Percentiles rank a stretch among this genome's conserved stretches.
These are phyloP conservation scores for Gnaphalium uliginosum DNA, from an alignment of 129 eudicot species.

Conservation along the genomic window DNA sequence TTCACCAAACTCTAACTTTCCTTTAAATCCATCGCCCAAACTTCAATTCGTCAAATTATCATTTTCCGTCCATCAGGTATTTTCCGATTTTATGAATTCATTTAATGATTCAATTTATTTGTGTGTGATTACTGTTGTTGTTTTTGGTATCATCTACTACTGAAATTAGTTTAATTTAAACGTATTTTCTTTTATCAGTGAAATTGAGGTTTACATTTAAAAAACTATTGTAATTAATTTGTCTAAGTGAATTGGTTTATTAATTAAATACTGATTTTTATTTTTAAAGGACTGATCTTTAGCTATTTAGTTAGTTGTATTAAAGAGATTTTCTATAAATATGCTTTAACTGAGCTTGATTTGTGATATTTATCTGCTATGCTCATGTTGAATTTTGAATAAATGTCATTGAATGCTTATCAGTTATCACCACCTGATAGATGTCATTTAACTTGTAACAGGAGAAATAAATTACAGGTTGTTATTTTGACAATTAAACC, in stretches of 20 bases:
- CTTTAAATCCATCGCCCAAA: conserved; percentile 9
- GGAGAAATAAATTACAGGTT: conserved; percentile 26
- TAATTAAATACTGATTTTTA: not conserved
- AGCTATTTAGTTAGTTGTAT: not conserved
- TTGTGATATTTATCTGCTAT: not conserved
- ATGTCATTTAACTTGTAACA: conserved; percentile 27
- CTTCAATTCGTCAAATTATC: not conserved
- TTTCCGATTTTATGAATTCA: not conserved
- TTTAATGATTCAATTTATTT: not conserved
- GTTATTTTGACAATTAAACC: not conserved
- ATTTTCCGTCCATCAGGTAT: not conserved
- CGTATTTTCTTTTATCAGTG: not conserved
- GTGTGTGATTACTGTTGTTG: conserved; percentile 4
- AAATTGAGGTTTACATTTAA: too few species aligned
- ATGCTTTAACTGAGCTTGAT: not conserved
- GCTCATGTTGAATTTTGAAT: not conserved
- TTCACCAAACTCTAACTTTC: conserved; percentile 29
- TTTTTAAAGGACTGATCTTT: not conserved
- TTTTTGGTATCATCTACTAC: not conserved
- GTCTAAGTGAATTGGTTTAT: too few species aligned
- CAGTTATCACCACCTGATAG: not conserved
- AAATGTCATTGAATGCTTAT: conserved; percentile 11
- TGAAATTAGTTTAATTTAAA: conserved; percentile 6
- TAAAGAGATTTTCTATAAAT: not conserved
- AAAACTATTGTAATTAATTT: too few species aligned